phyloP scores from a whole-genome alignment of 805 yeast genomes.

The Tetrapisispora taiwanensis region DNA sequence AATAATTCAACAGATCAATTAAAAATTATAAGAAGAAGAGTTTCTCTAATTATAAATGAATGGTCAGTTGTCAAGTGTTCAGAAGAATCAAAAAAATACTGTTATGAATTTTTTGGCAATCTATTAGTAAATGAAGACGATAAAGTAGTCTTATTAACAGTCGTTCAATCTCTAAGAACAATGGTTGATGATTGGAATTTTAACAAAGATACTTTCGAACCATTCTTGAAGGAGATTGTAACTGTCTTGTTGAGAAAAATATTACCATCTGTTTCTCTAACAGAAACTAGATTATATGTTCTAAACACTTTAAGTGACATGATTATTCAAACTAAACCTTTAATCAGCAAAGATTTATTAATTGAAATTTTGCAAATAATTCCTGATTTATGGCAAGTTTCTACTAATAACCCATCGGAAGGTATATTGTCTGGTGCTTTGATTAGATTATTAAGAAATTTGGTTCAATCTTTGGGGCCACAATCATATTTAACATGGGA shows the following conservation, averaged over 20 bases:
- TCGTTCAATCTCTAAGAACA: conserved; percentile 56
- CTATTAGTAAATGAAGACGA: conserved; percentile 53
- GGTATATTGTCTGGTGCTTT: conserved; percentile 40
- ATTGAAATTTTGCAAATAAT: conserved; percentile 44
- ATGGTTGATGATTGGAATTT: conserved; percentile 85
- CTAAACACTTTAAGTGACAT: conserved; percentile 58
- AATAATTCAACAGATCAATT: conserved; percentile 39
- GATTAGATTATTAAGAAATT: conserved; percentile 46
- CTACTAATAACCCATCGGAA: conserved; percentile 28
- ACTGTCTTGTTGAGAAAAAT: conserved; percentile 37
- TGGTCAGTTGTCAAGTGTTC: conserved; percentile 69
- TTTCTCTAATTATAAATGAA: conserved; percentile 65
- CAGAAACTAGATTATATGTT: conserved; percentile 71
- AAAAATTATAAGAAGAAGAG: conserved; percentile 63
- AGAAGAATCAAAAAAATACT: conserved; percentile 42
- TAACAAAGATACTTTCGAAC: conserved; percentile 53
- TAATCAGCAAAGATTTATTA: conserved; percentile 42
- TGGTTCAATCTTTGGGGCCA: conserved; percentile 46
- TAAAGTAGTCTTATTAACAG: conserved; percentile 68
- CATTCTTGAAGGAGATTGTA: conserved; percentile 48
- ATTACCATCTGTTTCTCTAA: conserved; percentile 40
- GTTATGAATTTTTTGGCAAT: conserved; percentile 48
- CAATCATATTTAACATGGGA: conserved; percentile 41
- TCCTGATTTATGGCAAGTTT: conserved; percentile 69
- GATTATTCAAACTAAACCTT: conserved; percentile 54